Evolutionary conservation across 1,139 yeast genomes (phyloP).

Genomic region (Yamadazyma friedrichii): DNA sequence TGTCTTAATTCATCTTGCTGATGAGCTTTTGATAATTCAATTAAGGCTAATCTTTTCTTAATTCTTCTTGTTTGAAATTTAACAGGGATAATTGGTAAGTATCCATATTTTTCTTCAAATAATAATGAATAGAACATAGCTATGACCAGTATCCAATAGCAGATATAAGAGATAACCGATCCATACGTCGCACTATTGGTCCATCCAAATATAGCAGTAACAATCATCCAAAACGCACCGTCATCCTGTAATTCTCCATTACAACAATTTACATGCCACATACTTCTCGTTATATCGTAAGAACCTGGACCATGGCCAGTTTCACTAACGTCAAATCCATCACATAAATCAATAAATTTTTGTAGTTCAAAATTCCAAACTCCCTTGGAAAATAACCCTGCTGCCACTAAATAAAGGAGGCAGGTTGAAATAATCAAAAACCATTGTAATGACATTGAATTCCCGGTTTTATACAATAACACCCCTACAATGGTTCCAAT

Average conservation of each 20-base stretch:
- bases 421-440: conserved; percentile 41
- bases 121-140: conserved; percentile 28
- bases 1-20: conserved; percentile 12
- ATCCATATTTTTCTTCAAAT: conserved; percentile 64
- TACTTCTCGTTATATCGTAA: conserved; percentile 37
- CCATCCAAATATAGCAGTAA: conserved; percentile 49
- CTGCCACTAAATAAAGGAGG: conserved; percentile 44
- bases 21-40: neutral
- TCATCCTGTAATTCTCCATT: conserved; percentile 45
- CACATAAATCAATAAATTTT: conserved; percentile 38
- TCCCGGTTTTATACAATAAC: conserved; percentile 41
- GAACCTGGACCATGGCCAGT: conserved; percentile 51
- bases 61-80: conserved; percentile 59
- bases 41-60: conserved; percentile 34
- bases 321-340: conserved; percentile 46
- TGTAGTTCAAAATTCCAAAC: conserved; percentile 48
- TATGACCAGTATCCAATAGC: conserved; percentile 37
- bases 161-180: conserved; percentile 37
- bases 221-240: conserved; percentile 45
- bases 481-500: conserved; percentile 37
- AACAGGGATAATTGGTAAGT: conserved; percentile 58
- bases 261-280: conserved; percentile 51
- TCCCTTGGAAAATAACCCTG: conserved; percentile 46
- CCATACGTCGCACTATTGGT: conserved; percentile 51
- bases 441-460: conserved; percentile 40